Evolutionary conservation across 441 rosid genomes (phyloP), one percentile per base, ranked within the genome.

Genomic region (Metrosideros polymorpha): DNA sequence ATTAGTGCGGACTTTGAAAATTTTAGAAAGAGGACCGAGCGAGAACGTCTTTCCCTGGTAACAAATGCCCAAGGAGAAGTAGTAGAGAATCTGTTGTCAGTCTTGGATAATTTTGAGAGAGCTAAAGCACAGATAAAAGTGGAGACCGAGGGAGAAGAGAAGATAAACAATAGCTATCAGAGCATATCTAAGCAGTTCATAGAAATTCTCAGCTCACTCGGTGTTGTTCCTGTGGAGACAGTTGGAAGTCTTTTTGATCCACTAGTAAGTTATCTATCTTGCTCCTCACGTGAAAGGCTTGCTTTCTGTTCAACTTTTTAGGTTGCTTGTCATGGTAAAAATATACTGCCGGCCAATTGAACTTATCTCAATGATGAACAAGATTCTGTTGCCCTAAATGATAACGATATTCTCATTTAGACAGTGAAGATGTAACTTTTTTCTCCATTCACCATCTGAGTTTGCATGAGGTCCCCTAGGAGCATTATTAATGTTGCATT

Each of bases 1-100:
- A 93, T 97, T 50, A 93, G 98, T 90, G 99, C 98, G 2, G 99
- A 97, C 91, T 97, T 97, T 59, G 99, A 97, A 88, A 97, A 97
- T 92, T 96, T 96, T 87, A 93, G 99, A 85, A 97, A 94, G 94
- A 95, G 99, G 88, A 96, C 96, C 7, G 98, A 97, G 82, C 94
- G 93, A 88, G 99, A 96, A 47, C 95, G 99, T 85, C 94, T 94
- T 85, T 93, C 96, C 42, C 84, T 95, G 89, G 95, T 96, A 59
- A 82, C 95, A 84, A 96, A 95, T 93, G 95, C 98, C 89, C 96
- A 95, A 91, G 99, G 99, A 77, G 99, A 97, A 89, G 94, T 97
- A 71, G 92, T 95, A 35, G 99, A 97, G 93, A 96, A 88, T 89
- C 90, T 97, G 45, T 86, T 97, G 87, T 88, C 92, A 25, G 96